Evolutionary conservation across 805 yeast genomes (phyloP), one percentile per base, ranked within the genome.

Genomic region (Candida yuanshanica): DNA sequence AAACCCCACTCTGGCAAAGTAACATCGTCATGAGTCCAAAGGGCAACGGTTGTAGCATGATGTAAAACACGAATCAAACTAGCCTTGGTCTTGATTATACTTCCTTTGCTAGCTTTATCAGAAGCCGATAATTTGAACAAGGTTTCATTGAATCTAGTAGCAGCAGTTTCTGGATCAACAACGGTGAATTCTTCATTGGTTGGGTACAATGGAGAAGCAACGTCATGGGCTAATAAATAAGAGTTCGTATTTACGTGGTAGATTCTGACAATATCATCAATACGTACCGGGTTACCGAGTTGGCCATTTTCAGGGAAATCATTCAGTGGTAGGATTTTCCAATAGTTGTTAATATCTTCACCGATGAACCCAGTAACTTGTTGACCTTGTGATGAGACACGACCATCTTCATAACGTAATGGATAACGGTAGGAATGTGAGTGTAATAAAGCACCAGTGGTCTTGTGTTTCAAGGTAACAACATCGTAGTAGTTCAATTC

Each of bases 171-270:
- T 23, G 67, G 70, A 35, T 71, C 59, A 13, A 80, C 80, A 34
- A 95, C 79, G 2, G 93, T 83, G 53, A 93, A 84, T 66, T 93
- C 99, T 65, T 89, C 96, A 56, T 90, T 85, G n/a, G 96, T 85
- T 42, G 97, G 83, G 56, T 66, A 83, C 47, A 82, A 69, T 22
- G 99, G 98, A 3, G 98, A 93, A 2, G 96, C 96, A 41, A 93
- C 97, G 60, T 91, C 97, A 59, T 93, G 99, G 17, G 98, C 77
- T 55, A 88, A 73, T 50, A 93, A 67, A 53, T 67, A 83, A 10
- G 95, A 84, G 39, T 87, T 75, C 2, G 98, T 89, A 23, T 71
- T 79, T 38, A 83, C 75, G 58, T 93, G 99, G 62, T 75, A 79
- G 43, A 93, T 68, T 64, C 97, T 83, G 43, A 93, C 69, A 16